Base-by-base conservation (phyloP, 192 early-diverging fungal genomes). In the Entomortierella chlamydospora region DNA sequence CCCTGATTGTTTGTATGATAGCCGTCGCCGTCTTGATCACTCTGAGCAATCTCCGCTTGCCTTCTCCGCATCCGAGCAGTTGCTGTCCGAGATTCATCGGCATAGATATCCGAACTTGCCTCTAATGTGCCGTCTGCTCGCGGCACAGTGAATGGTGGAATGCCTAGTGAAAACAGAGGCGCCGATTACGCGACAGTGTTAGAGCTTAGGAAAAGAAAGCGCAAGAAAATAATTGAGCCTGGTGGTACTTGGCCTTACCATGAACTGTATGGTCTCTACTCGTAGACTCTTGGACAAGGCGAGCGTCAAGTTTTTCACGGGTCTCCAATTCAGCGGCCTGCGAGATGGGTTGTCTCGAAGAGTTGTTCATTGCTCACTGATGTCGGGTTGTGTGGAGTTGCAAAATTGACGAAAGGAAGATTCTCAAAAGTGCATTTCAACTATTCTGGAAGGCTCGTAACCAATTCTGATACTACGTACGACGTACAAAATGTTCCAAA, bases 21-120 rank as follows among this genome's bases (percentile, higher is more conserved):
- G 39, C 68, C 76, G 23, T 79, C 76, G 30, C 76, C 76, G 31
- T 79, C 76, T 17, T 70, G 62, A 23, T 79, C 76, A 28, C 76
- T 51, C 30, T 45, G 54, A 0, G 54, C 4, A 0, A 59, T 20
- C 10, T 79, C 57, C 4, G 43, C 61, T 29, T 79, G 74, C 5
- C 74, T 61, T 23, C 68, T 41, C 18, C 76, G 61, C 68, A 79
- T 70, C 7, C 76, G 52, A 1, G 55, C 56, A 2, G 76, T 61
- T 13, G 61, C 63, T 42, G 52, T 64, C 1, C n/a, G n/a, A 31
- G 57, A 28, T 20, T 7, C 30, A 25, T 49, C 45, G 18, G 33
- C 12, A 39, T 29, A 50, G 28, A 66, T 66, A 26, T 61, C 62
- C 18, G 57, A 33, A 50, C 68, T 70, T 9, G 61, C 57, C 31